A percentile compares a stretch with the other conserved stretches of the same genome.
Conservation (phyloP, 257 asterid genomes). For the Mentha longifolia region DNA sequence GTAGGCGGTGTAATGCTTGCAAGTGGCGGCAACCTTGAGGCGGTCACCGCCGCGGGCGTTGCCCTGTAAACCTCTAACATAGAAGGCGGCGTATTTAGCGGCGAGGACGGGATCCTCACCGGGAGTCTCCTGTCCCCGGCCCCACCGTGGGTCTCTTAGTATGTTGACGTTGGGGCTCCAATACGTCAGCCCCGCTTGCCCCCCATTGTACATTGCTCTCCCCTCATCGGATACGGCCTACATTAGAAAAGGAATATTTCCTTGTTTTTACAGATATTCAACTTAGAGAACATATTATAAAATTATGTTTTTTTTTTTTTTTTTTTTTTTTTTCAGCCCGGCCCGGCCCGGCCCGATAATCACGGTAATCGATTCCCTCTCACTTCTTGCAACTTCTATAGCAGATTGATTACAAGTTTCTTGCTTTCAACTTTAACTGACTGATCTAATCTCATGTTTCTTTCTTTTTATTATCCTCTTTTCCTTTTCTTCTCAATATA, state of each 20-base stretch:
- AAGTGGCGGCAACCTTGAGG: conserved; percentile 83
- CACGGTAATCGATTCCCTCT: no score
- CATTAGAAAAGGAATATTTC: no score
- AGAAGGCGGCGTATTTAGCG: conserved; percentile 63
- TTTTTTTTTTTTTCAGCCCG: no score
- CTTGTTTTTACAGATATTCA: no score
- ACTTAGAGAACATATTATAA: no score
- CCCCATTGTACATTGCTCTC: conserved; percentile 87
- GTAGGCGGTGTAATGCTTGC: conserved; percentile 89
- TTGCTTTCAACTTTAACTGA: conserved; percentile 2
- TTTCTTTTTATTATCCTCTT: conserved; percentile 1
- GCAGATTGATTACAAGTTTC: neutral
- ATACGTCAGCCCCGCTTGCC: conserved; percentile 72
- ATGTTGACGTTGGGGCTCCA: conserved; percentile 96
- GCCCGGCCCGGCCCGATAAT: no score
- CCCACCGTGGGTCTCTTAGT: conserved; percentile 90
- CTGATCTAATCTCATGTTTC: conserved; percentile 8
- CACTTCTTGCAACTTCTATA: no score
- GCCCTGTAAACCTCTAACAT: conserved; percentile 76
- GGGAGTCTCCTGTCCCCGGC: conserved; percentile 91
- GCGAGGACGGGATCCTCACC: conserved; percentile 88
- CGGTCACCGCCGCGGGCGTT: conserved; percentile 50
- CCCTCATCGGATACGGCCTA: conserved; percentile 60
- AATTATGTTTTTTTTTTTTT: neutral
- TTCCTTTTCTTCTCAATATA: neutral